These are phyloP conservation scores for Magnaporthiopsis incrustans DNA, from an alignment of 2,329 filamentous ascomycete species.

Conservation along the genomic window DNA sequence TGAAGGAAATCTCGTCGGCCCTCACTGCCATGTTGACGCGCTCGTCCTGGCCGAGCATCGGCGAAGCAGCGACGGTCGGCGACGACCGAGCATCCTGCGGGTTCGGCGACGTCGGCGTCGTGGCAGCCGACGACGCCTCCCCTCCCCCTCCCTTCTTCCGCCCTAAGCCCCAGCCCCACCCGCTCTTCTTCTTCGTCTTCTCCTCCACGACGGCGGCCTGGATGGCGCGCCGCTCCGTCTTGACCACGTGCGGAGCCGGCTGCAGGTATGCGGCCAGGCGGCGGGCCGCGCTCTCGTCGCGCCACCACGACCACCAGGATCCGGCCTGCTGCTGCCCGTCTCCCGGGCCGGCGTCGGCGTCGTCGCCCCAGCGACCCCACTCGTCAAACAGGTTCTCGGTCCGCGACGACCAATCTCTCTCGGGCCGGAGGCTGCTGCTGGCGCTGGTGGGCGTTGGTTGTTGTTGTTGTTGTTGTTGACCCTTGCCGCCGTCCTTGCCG, in stretches of 20 bases:
- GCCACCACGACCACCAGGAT: conserved; percentile 34
- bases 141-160: conserved; percentile 16
- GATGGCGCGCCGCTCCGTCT: conserved; percentile 21
- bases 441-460: not conserved
- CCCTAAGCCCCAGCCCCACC: conserved; percentile 20
- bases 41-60: conserved; percentile 14
- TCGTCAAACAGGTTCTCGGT: conserved; percentile 29
- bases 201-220: conserved; percentile 22
- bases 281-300: conserved; percentile 35
- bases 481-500: not conserved
- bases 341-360: conserved; percentile 6
- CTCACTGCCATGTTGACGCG: conserved; percentile 30
- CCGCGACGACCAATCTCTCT: conserved; percentile 8
- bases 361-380: conserved; percentile 35
- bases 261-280: conserved; percentile 36
- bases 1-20: conserved; percentile 41
- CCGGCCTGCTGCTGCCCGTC: not conserved
- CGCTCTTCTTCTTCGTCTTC: conserved; percentile 23
- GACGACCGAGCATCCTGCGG: not conserved
- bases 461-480: too few relatives aligned
- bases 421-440: conserved; percentile 1
- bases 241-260: conserved; percentile 20
- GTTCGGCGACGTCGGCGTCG: conserved; percentile 10
- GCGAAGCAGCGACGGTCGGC: not conserved
- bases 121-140: conserved; percentile 8